phyloP scores from a whole-genome alignment of 352 stramenopile genomes.

The Blastocystis sp. region DNA sequence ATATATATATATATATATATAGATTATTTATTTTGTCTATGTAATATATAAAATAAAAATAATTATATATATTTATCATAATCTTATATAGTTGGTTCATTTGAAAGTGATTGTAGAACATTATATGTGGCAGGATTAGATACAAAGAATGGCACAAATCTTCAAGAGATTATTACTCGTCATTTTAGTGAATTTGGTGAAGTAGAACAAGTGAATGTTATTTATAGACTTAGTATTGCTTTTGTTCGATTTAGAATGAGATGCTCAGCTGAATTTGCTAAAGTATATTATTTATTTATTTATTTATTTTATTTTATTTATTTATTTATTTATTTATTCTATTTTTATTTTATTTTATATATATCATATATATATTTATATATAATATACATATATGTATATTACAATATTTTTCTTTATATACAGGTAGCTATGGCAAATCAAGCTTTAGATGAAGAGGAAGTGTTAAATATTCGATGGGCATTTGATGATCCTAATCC shows the following conservation, averaged over 20 bases:
- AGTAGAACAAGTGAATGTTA: constrained; percentile 73
- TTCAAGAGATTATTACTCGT: constrained; percentile 54
- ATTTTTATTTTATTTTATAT: no score
- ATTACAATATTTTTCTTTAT: no score
- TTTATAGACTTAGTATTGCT: constrained; percentile 64
- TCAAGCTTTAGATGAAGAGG: constrained; percentile 58
- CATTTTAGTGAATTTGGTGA: constrained; percentile 76
- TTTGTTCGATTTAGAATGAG: constrained; percentile 59
- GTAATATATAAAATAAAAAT: no score
- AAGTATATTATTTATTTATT: no score
- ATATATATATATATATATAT: no score
- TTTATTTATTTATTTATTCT: no score
- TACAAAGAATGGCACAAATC: constrained; percentile 43
- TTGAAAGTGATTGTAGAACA: constrained; percentile 66
- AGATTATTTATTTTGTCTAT: no score
- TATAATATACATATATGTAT: no score
- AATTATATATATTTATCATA: no score
- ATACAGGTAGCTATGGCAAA: constrained; percentile 74
- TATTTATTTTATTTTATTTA: constrained; percentile 62
- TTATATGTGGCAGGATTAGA: constrained; percentile 67
- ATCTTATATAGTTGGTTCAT: constrained; percentile 54
- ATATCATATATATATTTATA: no score
- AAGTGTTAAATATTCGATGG: constrained; percentile 72
- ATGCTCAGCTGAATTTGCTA: constrained; percentile 48
- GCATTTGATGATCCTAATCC: constrained; percentile 74